Base-by-base conservation (phyloP, 768 basidiomycete genomes). In the Lactifluus subvellereus region DNA sequence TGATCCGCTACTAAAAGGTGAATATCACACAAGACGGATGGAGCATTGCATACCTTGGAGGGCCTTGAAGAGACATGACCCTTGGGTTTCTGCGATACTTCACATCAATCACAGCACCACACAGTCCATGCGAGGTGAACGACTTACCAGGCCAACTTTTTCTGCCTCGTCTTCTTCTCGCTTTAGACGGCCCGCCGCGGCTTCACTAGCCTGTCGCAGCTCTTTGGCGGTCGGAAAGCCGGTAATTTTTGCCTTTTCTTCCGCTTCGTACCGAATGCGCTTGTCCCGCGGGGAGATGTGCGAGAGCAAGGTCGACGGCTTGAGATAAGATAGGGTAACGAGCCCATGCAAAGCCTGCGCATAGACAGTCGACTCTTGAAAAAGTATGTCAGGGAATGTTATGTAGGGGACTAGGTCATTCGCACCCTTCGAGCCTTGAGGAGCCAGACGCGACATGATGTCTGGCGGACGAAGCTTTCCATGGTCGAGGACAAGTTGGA, bases 171-270 rank as follows among this genome's bases (percentile, higher is more conserved):
- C 85, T 67, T 89, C 86, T 67, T 92, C 86, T 54, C 83, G 75
- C 69, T 80, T 84, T 22, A 91, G 69, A 57, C 88, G 80, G 56
- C 81, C 80, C 42, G 77, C 77, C 0, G 88, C 91, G 20, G 78
- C 72, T 69, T 86, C 84, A 69, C 85, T 91, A 22, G 86, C 85
- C 68, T 89, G 78, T 16, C 86, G 80, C 8, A 94, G 76, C 68
- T 93, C 85, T 71, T 86, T 93, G 4, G 91, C 84, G 5, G 89
- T 88, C 1, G 91, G 89, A 68, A 93, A 88, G 1, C 89, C 88
- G 2, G 76, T 65, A 1, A 91, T 84, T 73, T 86, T 89, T 5
- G 77, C 78, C 71, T 84, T 89, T 73, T 90, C 89, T 68, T 94
- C 90, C 0, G 77, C 78, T 71, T 91, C 91, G 70, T 92, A 93